phyloP scores from a whole-genome alignment of 1,284 basidiomycete genomes.

The Athelia psychrophila region DNA sequence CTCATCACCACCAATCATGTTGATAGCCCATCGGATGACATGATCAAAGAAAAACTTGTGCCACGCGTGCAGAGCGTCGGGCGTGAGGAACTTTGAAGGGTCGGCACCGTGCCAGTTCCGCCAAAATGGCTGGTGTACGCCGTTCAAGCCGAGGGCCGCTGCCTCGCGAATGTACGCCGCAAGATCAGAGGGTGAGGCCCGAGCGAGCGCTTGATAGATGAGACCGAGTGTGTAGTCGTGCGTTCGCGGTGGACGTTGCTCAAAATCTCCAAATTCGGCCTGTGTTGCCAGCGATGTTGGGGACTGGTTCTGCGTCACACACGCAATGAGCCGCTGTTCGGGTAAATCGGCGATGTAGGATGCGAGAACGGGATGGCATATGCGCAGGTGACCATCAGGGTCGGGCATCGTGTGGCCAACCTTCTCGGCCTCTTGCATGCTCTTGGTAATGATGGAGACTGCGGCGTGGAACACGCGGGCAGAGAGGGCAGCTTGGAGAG shows the following conservation, averaged over 20 bases:
- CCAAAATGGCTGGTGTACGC: slow-evolving; percentile 1
- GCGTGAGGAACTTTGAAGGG: neutral
- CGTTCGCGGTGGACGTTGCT: neutral
- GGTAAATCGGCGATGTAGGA: slow-evolving; percentile 4
- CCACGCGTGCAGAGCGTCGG: neutral
- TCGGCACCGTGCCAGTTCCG: neutral
- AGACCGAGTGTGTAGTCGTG: neutral
- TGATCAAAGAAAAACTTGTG: slow-evolving; percentile 1
- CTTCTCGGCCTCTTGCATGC: neutral
- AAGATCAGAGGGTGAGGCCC: neutral
- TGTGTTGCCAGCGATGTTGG: neutral
- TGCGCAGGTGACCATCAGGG: neutral
- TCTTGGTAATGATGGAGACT: neutral
- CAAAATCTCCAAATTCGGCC: neutral
- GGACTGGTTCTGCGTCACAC: neutral
- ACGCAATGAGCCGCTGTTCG: slow-evolving; percentile 6
- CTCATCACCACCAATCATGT: neutral
- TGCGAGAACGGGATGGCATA: slow-evolving; percentile 2
- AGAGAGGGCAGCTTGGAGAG: slow-evolving; percentile 3
- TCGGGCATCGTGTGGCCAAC: slow-evolving; percentile 5
- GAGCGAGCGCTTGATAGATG: neutral
- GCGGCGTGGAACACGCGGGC: slow-evolving; percentile 6
- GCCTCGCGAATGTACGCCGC: neutral
- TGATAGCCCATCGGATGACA: neutral
- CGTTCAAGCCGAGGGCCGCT: neutral